Evolutionary conservation across 2,329 filamentous ascomycete species (phyloP).

Genomic region (Trichoderma sp.): DNA sequence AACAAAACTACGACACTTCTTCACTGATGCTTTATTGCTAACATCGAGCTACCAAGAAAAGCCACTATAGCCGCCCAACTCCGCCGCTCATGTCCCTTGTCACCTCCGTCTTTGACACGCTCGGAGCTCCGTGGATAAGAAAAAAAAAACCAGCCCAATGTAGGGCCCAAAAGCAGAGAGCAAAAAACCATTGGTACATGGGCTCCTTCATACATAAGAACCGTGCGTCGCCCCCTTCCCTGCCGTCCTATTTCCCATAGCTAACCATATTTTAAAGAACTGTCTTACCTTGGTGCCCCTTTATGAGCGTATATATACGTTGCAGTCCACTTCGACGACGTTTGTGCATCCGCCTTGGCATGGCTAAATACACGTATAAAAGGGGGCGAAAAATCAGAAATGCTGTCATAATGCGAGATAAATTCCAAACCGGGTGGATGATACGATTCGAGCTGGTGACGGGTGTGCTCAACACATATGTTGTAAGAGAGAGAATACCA

Average conservation of each 20-base stretch:
- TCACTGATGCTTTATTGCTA: slow-evolving; percentile 14
- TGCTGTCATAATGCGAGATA: slow-evolving; percentile 29
- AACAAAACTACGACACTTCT: slow-evolving; percentile 17
- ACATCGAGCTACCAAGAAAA: slow-evolving; percentile 25
- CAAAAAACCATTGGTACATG: slow-evolving; percentile 22
- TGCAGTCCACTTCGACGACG: not conserved
- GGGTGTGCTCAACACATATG: slow-evolving; percentile 24
- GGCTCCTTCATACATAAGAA: slow-evolving; percentile 15
- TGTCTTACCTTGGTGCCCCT: not conserved
- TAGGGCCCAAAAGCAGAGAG: slow-evolving; percentile 14
- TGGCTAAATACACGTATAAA: not conserved
- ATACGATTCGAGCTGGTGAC: slow-evolving; percentile 29
- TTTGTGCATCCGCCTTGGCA: not conserved
- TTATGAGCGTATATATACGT: not conserved
- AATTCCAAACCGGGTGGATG: slow-evolving; percentile 21
- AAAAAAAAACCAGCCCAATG: not conserved
- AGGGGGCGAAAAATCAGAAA: slow-evolving; percentile 22
- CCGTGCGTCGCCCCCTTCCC: not conserved
- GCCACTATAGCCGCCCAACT: slow-evolving; percentile 32
- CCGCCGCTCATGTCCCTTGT: slow-evolving; percentile 32
- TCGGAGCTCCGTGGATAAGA: not conserved
- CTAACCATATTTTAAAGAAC: not conserved
- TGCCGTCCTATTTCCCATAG: slow-evolving; percentile 5
- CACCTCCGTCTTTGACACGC: slow-evolving; percentile 20
- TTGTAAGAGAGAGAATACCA: slow-evolving; percentile 32